Evolutionary conservation across 2,329 filamentous ascomycete species (phyloP).

Genomic region (Aspergillus ochraceoroseus): DNA sequence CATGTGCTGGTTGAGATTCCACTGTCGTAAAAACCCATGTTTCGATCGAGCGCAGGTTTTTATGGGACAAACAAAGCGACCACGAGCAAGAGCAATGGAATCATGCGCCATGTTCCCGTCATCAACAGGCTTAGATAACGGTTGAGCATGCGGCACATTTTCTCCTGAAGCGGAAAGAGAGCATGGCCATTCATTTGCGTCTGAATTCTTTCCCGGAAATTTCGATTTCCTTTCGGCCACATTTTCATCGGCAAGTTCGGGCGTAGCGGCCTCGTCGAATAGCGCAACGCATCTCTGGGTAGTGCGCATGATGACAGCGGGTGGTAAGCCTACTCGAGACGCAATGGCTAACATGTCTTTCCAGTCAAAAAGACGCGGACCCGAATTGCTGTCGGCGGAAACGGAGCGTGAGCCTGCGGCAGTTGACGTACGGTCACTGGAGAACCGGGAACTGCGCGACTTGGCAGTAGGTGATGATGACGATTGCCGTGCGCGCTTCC

Average conservation of each 20-base stretch:
- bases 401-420: slow-evolving; percentile 1
- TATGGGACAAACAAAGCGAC: slow-evolving; percentile 33
- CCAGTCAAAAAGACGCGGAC: slow-evolving; percentile 63
- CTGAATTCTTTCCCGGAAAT: no score
- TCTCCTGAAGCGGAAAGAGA: slow-evolving; percentile 16
- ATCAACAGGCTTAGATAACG: no score
- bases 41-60: slow-evolving; percentile 27
- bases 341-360: slow-evolving; percentile 77
- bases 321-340: slow-evolving; percentile 65
- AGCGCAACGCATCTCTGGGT: slow-evolving; percentile 68
- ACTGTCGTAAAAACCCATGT: slow-evolving; percentile 34
- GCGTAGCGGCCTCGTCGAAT: slow-evolving; percentile 63
- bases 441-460: slow-evolving; percentile 11
- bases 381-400: slow-evolving; percentile 1
- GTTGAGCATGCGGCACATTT: no score
- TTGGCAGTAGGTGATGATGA: slow-evolving; percentile 10
- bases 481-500: slow-evolving; percentile 22
- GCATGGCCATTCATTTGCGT: slow-evolving; percentile 2
- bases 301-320: slow-evolving; percentile 61
- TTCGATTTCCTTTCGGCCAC: no score
- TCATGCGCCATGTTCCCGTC: no score
- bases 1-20: slow-evolving; percentile 39
- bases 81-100: no score
- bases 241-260: no score
- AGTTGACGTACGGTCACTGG: slow-evolving; percentile 11